A percentile compares a stretch with the other conserved stretches of the same genome.
Evolutionary conservation across 2,329 filamentous ascomycete genomes (phyloP).

Genomic region (Aspergillus sclerotialis): DNA sequence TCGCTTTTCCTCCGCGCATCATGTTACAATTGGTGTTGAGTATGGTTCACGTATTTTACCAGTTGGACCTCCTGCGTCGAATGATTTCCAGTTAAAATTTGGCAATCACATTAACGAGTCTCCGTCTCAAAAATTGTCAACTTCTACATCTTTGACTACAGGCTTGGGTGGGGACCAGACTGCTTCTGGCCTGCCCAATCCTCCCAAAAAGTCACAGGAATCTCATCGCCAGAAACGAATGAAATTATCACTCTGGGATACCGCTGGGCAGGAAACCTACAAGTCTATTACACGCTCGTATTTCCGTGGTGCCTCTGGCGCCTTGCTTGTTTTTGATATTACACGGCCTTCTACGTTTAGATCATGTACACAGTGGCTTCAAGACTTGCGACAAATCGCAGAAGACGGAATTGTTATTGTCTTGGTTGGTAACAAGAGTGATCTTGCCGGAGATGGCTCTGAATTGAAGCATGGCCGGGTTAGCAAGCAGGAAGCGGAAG

Average conservation of each 20-base stretch:
- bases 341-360: constrained; percentile 76
- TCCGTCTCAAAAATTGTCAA: constrained; percentile 5
- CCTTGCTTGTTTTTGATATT: constrained; percentile 91
- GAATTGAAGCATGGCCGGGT: constrained; percentile 61
- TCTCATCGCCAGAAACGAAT: constrained; percentile 61
- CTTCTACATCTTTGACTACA: constrained; percentile 2
- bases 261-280: constrained; percentile 94
- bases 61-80: constrained; percentile 72
- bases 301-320: constrained; percentile 73
- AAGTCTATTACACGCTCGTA: constrained; percentile 93
- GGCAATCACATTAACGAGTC: constrained; percentile 9
- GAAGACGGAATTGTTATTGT: constrained; percentile 94
- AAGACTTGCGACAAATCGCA: constrained; percentile 88
- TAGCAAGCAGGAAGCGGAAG: constrained; percentile 72
- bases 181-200: constrained; percentile 26
- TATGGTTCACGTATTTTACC: constrained; percentile 91
- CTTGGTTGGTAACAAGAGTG: constrained; percentile 90
- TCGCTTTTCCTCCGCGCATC: constrained; percentile 87
- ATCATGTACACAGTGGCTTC: constrained; percentile 86
- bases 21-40: constrained; percentile 95
- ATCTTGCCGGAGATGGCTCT: constrained; percentile 55
- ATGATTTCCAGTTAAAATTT: constrained; percentile 49
- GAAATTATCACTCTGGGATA: constrained; percentile 94
- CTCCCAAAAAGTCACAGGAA: constrained; percentile 28
- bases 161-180: constrained; percentile 6